Evolutionary conservation across 2,329 filamentous ascomycete genomes (phyloP).

Genomic region (Cladophialophora chaetospira): DNA sequence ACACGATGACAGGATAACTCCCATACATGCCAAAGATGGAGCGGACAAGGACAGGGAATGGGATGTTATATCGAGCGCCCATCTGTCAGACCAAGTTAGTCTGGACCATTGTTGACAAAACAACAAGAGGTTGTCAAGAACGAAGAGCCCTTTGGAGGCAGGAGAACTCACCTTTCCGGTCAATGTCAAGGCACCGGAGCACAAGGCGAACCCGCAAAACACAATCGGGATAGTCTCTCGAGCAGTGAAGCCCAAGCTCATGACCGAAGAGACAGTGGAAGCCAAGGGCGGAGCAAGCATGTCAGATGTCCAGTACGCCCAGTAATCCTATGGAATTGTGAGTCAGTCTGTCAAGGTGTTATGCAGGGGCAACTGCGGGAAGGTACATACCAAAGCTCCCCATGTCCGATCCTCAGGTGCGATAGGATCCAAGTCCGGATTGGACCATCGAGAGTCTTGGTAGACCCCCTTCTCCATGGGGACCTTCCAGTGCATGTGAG

Average conservation of each 20-base stretch:
- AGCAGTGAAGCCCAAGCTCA: conserved; percentile 49
- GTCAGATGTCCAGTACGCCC: conserved; percentile 53
- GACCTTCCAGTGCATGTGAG: conserved; percentile 43
- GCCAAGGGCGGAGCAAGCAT: conserved; percentile 48
- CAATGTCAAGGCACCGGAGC: conserved; percentile 51
- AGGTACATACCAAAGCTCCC: conserved; percentile 40
- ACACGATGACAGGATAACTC: conserved; percentile 40
- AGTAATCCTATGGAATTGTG: conserved; percentile 12
- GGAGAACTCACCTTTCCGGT: no score
- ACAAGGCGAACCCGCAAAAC: conserved; percentile 51
- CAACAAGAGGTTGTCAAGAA: no score
- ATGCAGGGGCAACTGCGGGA: not conserved
- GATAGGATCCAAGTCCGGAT: conserved; percentile 45
- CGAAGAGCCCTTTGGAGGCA: no score
- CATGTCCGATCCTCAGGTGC: conserved; percentile 51
- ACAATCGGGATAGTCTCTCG: conserved; percentile 53
- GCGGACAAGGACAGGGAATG: conserved; percentile 39
- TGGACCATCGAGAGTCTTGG: conserved; percentile 50
- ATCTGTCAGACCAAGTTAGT: no score
- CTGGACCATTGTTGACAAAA: no score
- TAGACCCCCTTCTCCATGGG: conserved; percentile 45
- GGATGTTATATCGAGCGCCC: conserved; percentile 38
- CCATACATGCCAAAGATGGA: conserved; percentile 44
- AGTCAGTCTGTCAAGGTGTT: not conserved
- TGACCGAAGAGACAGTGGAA: conserved; percentile 44